These are phyloP conservation scores for Candida ipomoeae DNA, from an alignment of 805 yeast species.

Conservation along the genomic window DNA sequence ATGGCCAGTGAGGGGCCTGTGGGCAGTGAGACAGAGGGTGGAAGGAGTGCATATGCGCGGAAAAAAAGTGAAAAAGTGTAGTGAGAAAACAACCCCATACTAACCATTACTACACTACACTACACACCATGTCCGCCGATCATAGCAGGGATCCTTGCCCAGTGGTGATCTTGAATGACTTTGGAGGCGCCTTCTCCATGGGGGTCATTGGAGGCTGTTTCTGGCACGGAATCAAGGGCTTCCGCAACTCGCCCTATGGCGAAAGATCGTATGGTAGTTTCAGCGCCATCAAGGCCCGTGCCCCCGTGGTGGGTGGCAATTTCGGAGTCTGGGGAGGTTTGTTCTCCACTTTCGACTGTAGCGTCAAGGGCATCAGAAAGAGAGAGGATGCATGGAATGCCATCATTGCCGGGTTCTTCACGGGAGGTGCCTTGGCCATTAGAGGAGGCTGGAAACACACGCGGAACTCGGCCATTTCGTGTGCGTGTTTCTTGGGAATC, in stretches of 20 bases:
- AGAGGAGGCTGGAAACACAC: conserved; percentile 99
- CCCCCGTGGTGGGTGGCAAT: conserved; percentile 98
- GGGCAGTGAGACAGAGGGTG: no score
- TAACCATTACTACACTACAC: not conserved
- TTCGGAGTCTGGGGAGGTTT: conserved; percentile 99
- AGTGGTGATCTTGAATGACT: conserved; percentile 88
- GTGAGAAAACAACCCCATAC: not conserved
- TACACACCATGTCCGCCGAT: conserved; percentile 72
- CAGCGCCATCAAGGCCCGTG: conserved; percentile 89
- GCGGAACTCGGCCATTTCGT: conserved; percentile 92
- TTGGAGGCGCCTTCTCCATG: conserved; percentile 99
- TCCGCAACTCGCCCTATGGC: conserved; percentile 95
- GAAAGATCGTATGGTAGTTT: conserved; percentile 89
- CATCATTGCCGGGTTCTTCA: conserved; percentile 94
- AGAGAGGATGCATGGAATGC: conserved; percentile 99
- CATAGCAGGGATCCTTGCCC: conserved; percentile 99
- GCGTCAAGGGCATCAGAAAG: conserved; percentile 90
- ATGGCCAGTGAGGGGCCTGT: no score
- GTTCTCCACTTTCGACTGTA: conserved; percentile 92
- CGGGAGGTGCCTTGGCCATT: conserved; percentile 96
- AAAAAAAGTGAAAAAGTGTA: conserved; percentile 4
- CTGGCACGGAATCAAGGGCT: conserved; percentile 99
- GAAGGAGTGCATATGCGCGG: conserved; percentile 2
- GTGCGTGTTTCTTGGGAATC: conserved; percentile 94
- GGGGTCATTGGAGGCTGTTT: conserved; percentile 98